Conservation (phyloP, 768 basidiomycete genomes). For the Boletus sp. region DNA sequence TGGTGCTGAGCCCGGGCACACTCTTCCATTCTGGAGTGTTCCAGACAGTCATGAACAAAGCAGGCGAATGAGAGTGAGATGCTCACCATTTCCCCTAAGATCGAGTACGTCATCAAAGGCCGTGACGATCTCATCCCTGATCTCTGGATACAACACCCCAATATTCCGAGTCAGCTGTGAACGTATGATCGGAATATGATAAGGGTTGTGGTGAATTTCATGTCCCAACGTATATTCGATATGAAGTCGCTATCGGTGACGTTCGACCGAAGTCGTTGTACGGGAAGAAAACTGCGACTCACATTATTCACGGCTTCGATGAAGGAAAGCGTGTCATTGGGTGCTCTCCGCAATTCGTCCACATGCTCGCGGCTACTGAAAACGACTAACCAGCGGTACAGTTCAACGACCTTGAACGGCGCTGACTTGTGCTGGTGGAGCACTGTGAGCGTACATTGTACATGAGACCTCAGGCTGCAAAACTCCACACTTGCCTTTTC, state of each 20-base stretch:
- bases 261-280: background rate
- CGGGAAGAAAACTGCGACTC: background rate
- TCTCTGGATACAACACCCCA: slow-evolving; percentile 35
- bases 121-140: slow-evolving; percentile 42
- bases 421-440: slow-evolving; percentile 22
- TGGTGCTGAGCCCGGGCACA: background rate
- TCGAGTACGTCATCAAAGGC: slow-evolving; percentile 28
- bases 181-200: slow-evolving; percentile 29
- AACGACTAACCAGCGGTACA: slow-evolving; percentile 41
- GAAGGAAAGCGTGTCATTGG: slow-evolving; percentile 39
- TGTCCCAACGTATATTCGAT: slow-evolving; percentile 36
- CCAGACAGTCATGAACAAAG: background rate
- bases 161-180: slow-evolving; percentile 38
- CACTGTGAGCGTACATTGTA: background rate
- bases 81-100: background rate
- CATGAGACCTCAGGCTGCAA: background rate
- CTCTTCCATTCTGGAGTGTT: background rate
- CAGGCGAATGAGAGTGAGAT: background rate
- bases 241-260: slow-evolving; percentile 34
- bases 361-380: slow-evolving; percentile 29
- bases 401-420: slow-evolving; percentile 33
- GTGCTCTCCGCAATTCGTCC: slow-evolving; percentile 41
- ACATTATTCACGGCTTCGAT: slow-evolving; percentile 34
- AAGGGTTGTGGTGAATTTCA: slow-evolving; percentile 13
- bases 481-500: slow-evolving; percentile 18